Evolutionary conservation across 129 eudicot species (phyloP), one percentile per base, ranked within the genome.

Genomic region (Calendula officinalis): DNA sequence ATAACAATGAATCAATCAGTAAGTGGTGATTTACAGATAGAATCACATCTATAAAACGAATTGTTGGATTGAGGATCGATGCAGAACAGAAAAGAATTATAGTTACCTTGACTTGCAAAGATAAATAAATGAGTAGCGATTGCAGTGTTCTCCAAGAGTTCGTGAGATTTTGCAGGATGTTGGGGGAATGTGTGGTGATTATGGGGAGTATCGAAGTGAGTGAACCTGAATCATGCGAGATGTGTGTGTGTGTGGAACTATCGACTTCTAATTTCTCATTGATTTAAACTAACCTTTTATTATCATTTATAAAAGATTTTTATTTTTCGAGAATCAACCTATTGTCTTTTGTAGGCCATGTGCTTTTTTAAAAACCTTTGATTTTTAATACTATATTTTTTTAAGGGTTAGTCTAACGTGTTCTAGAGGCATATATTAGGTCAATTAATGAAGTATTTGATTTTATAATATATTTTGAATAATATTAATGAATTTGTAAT

Each of bases 171-270:
- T 14, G 7, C 27, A 7, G 51, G 45, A 54, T 5, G 45, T 36
- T 9, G 30, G 40, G 40, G 52, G 40, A 37, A 65, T 56, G 78
- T 64, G 78, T 65, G 72, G 78, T 47, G 72, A 46, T 3, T 64
- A 56, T 40, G 10, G 53, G n/a, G 51, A 38, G 72, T 46, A 56
- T 73, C 67, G 22, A 54, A 72, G 71, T 72, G 72, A 56, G 78
- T 73, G 78, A 73, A 73, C 60, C 78, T 73, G 52, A 73, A 64
- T 65, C 6, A 30, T 32, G 71, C 27, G 44, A 33, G 54, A 49
- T 55, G 66, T 73, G 52, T 56, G 43, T 55, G 46, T 60, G 14
- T 36, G 62, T 56, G 8, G 6, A n/a, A 5, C 36, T 35, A 27
- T 48, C 50, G 10, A 30, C 72, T 57, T 73, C 71, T 52, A 13